Evolutionary conservation across 768 basidiomycete species (phyloP), one percentile per base, ranked within the genome.

Genomic region (Leccinum rimulosum): DNA sequence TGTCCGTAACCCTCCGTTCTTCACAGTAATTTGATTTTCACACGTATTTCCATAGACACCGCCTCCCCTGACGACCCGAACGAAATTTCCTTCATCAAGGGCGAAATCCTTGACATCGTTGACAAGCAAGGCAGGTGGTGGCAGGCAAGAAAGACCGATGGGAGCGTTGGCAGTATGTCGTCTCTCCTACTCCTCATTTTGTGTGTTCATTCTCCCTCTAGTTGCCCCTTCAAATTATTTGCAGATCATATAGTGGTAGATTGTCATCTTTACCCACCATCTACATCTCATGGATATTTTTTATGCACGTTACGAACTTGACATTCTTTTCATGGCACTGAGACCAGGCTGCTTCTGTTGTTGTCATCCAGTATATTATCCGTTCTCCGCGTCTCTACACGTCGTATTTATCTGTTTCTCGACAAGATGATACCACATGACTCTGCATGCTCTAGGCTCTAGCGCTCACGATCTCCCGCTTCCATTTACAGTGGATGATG

Each of bases 81-180:
- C 69, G 97, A 99, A 75, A 89, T 99, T 43, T 91, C 92, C 51
- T 98, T 99, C 74, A 68, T 77, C 54, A 98, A 98, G 73, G 93
- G 94, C 55, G 96, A 98, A 68, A 79, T 93, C 43, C 83, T 98
- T 62, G 94, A 97, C 62, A 89, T 98, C 56, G 73, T 95, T 58
- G 95, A 98, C 75, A 94, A 93, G 75, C 85, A 91, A 67, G 91
- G 91, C 52, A 92, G 93, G 70, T 93, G 93, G 93, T 95, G 93
- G 93, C 91, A 92, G 68, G 89, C 91, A 36, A 86, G 76, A 68
- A 94, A 89, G 74, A 66, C 79, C 17, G 93, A 95, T 70, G 93
- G 91, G 54, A 70, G 78, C 48, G 68, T 84, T 64, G 91, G 91
- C 78, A 93, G 91, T 92, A 71, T 75, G 91, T 86, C 1, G 3